These are phyloP conservation scores for Pichia thaimueangensis DNA, from an alignment of 805 yeast species.

Conservation along the genomic window DNA sequence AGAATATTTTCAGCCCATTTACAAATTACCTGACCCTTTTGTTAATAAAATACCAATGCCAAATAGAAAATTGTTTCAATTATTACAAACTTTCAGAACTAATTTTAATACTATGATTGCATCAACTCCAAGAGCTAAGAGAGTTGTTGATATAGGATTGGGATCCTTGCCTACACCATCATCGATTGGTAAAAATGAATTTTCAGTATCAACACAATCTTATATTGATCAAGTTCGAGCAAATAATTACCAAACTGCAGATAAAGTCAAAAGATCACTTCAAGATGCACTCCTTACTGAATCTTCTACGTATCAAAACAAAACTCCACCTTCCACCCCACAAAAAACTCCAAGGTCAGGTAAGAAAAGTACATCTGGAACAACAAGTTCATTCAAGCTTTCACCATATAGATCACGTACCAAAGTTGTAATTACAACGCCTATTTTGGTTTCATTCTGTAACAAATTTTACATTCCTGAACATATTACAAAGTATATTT, in stretches of 20 bases:
- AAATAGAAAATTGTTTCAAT: constrained; percentile 32
- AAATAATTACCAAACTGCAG: not conserved
- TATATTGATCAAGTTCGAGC: not conserved
- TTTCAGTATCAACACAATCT: not conserved
- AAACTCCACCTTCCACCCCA: constrained; percentile 11
- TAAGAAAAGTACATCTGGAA: not conserved
- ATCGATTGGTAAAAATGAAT: not conserved
- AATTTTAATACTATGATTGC: constrained; percentile 8
- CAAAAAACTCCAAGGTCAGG: constrained; percentile 3
- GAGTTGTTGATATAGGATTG: constrained; percentile 2
- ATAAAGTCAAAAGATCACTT: constrained; percentile 8
- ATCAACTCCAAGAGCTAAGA: constrained; percentile 17
- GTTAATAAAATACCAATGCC: constrained; percentile 54
- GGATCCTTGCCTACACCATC: not conserved
- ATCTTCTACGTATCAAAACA: not conserved
- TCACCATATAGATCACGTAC: constrained; percentile 7
- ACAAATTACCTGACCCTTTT: constrained; percentile 44
- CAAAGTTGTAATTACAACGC: constrained; percentile 24
- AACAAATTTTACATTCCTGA: constrained; percentile 59
- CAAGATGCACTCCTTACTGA: constrained; percentile 2
- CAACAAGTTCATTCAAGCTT: not conserved
- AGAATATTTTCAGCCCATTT: constrained; percentile 38
- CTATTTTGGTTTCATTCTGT: constrained; percentile 43
- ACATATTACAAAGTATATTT: constrained; percentile 41
- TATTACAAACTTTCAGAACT: constrained; percentile 39